Evolutionary conservation across 1,139 yeast genomes (phyloP), one percentile per base, ranked within the genome.

Genomic region (Yamadazyma atmosphaerica): DNA sequence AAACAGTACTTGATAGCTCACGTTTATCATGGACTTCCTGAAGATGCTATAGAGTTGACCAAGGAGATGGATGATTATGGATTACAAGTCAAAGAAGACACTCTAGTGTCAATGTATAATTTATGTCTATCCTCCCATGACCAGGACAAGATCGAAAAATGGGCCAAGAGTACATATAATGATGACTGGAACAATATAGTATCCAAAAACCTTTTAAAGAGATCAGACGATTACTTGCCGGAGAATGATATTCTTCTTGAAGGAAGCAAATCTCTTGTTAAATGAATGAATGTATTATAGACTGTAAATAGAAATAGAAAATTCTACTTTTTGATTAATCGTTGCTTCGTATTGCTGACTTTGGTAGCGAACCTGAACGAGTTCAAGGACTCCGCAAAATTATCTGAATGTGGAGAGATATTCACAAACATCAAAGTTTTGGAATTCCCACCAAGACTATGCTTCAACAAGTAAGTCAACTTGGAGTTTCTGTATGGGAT

Each of bases 381-480:
- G 53, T 87, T 87, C 18, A 90, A 53, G 0, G 96, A 84, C 56
- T 92, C 98, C 47, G 72, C 78, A 36, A 81, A 72, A 56, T 86
- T 86, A 19, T 64, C 64, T 16, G 58, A 60, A 35, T 76, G 62
- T 4, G 96, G 90, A 2, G 96, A 86, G 4, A 90, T 74, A 52
- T 89, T 90, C 11, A 89, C 97, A 70, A 92, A 85, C 97, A 92
- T 89, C 42, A 92, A 68, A 0, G 97, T 89, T 58, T 90, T 92
- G 1, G 96, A 86, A 41, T 79, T 76, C 0, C 96, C 97, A 2
- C 87, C 82, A 31, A 92, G 68, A 32, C 97, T 88, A 55, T 87
- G 81, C 53, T 89, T 94, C 44, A 92, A 67, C 13, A 90, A 65
- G 55, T 86, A 87, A 0, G 98, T 92, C 50, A 92, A 68, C 58